A percentile compares a stretch with the other conserved stretches of the same genome.
Conservation (phyloP, 768 basidiomycete genomes). For the Termitomyces sp. region DNA sequence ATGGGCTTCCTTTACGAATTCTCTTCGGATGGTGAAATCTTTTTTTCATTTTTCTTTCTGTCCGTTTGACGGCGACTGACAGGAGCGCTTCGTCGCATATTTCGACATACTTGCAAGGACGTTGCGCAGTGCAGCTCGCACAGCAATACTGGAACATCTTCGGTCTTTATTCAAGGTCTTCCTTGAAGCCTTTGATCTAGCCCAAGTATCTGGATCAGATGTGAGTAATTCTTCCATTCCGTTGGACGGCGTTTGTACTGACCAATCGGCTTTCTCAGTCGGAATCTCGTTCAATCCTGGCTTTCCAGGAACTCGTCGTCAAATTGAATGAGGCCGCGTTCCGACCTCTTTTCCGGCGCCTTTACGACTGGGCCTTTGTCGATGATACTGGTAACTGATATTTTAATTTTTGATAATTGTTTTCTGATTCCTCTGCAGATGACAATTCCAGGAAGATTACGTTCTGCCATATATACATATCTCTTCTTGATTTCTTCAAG, state of each 20-base stretch:
- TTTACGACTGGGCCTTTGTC: slow-evolving; percentile 94
- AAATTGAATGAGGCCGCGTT: slow-evolving; percentile 93
- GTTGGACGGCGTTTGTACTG: not conserved
- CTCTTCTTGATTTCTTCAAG: slow-evolving; percentile 86
- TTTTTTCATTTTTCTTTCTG: not conserved
- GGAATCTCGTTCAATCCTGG: slow-evolving; percentile 52
- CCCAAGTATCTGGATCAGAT: slow-evolving; percentile 21
- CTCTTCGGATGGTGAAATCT: slow-evolving; percentile 31
- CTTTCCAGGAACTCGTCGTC: slow-evolving; percentile 86
- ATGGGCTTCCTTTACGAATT: slow-evolving; percentile 41
- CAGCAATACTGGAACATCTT: slow-evolving; percentile 61
- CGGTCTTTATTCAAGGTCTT: slow-evolving; percentile 74
- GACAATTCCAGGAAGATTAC: slow-evolving; percentile 54
- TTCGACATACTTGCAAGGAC: slow-evolving; percentile 67
- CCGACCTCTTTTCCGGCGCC: slow-evolving; percentile 83
- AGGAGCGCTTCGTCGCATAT: slow-evolving; percentile 46
- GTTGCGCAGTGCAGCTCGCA: slow-evolving; percentile 60
- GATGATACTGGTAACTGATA: slow-evolving; percentile 41
- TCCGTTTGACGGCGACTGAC: slow-evolving; percentile 2
- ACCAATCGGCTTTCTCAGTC: slow-evolving; percentile 31
- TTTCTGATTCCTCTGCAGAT: slow-evolving; percentile 16
- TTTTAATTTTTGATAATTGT: not conserved
- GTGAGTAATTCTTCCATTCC: slow-evolving; percentile 1
- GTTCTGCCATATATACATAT: slow-evolving; percentile 71
- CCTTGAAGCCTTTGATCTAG: slow-evolving; percentile 70